Evolutionary conservation across 1,139 yeast species (phyloP), one percentile per base, ranked within the genome.

Genomic region (Candida pseudoviswanathii): DNA sequence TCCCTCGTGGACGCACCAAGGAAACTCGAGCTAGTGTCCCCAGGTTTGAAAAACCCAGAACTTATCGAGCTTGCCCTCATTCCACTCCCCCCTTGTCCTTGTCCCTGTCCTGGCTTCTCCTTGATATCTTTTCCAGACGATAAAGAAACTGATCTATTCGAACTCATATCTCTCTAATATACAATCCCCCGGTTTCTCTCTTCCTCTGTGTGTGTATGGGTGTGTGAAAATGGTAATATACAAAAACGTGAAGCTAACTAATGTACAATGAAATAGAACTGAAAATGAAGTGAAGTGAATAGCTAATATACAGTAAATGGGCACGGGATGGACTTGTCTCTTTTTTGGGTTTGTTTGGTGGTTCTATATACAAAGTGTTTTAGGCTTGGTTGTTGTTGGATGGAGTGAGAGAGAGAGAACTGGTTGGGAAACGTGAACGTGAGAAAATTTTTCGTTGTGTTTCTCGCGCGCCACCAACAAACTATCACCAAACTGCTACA

Each of bases 21-120:
- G n/a, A 36, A 36, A 21, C 26, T 36, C 16, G 16, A 16, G 39
- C 4, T 22, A 21, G 21, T 36, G 7, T 36, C 39, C 9, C 25
- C 24, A 21, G 34, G 36, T 5, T 22, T 32, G 42, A 67, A 67
- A 48, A 63, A 64, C 49, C 46, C 57, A 36, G 67, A 61, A 11
- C 70, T 66, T 36, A 63, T 59, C 11, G 68, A 63, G 9, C 65
- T 61, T 7, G 68, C 63, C 41, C 67, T 53, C 46, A 56, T 51
- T 1, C 45, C 48, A n/a, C 40, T 45, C 48, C 46, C 56, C 57
- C 26, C 47, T 11, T 31, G 43, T 36, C 22, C 46, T 27, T 44
- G 55, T 31, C n/a, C 11, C n/a, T 31, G 34, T 31, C n/a, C 11
- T 11, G 4, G 36, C 6, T 32, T 5, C 16, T 32, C 4, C 33